Evolutionary conservation across 805 yeast genomes (phyloP).

Genomic region (Pichia ethanolica): DNA sequence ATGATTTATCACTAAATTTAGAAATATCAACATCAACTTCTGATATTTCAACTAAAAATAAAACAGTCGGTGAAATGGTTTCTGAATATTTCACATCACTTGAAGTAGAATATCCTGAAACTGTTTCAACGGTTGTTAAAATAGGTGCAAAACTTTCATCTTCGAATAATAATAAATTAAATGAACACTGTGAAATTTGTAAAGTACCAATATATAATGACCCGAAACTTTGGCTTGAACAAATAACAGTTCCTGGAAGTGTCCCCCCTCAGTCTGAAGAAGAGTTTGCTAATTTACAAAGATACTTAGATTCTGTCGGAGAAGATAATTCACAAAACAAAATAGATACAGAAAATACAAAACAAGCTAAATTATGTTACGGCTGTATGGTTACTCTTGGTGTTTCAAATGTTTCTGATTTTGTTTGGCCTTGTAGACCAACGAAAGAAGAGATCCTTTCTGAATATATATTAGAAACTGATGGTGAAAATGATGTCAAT

Average conservation of each 20-base stretch:
- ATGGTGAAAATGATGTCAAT: background rate
- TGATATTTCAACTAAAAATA: conserved; percentile 49
- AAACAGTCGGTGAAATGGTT: conserved; percentile 76
- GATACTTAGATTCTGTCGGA: conserved; percentile 14
- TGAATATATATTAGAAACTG: conserved; percentile 17
- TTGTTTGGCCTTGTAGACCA: conserved; percentile 25
- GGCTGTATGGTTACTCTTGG: conserved; percentile 67
- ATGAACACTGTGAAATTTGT: conserved; percentile 48
- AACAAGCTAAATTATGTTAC: conserved; percentile 49
- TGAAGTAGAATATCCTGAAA: conserved; percentile 76
- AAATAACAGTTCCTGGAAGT: conserved; percentile 55
- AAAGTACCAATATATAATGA: conserved; percentile 43
- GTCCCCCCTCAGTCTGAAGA: conserved; percentile 39
- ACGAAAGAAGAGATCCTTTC: conserved; percentile 22
- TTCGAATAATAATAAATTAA: conserved; percentile 3
- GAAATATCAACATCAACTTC: conserved; percentile 6
- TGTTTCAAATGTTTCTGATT: conserved; percentile 27
- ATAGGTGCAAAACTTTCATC: conserved; percentile 68
- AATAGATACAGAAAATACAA: background rate
- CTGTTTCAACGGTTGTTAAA: conserved; percentile 85
- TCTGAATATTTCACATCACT: conserved; percentile 62
- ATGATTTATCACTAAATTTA: conserved; percentile 21
- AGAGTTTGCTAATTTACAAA: conserved; percentile 30
- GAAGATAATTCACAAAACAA: background rate
- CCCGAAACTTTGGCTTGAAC: conserved; percentile 59